Evolutionary conservation across 1,284 basidiomycete species (phyloP).

Genomic region (Macrocystidia cucumis): DNA sequence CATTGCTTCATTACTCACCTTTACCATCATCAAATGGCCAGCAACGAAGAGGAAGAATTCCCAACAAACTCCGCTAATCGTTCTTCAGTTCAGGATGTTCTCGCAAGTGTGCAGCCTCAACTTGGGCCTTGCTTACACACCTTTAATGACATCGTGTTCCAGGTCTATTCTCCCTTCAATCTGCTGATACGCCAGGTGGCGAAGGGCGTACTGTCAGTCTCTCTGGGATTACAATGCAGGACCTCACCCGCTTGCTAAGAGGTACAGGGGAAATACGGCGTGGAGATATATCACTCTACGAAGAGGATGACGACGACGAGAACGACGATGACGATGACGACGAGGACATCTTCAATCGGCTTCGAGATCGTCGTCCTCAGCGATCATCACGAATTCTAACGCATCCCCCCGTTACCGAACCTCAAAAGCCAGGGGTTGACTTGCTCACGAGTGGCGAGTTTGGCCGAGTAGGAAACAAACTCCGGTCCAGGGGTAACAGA

Average conservation of each 20-base stretch:
- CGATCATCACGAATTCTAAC: constrained; percentile 7
- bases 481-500: constrained; percentile 26
- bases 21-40: no score
- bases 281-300: constrained; percentile 10
- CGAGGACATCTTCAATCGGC: constrained; percentile 20
- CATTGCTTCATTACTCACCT: no score
- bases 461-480: constrained; percentile 55
- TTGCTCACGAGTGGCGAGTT: constrained; percentile 83
- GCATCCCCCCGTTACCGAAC: constrained; percentile 43
- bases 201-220: constrained; percentile 15
- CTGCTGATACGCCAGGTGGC: no score
- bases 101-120: no score
- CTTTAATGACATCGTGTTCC: no score
- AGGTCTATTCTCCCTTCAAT: constrained; percentile 37
- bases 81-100: no score
- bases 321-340: constrained; percentile 31
- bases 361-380: no score
- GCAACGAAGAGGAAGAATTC: no score
- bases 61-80: no score
- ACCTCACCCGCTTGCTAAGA: constrained; percentile 20
- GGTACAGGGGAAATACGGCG: constrained; percentile 8
- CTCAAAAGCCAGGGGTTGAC: constrained; percentile 63
- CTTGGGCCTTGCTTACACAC: no score
- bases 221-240: constrained; percentile 21
- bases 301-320: constrained; percentile 29